Conservation (phyloP, 2,329 filamentous ascomycete genomes). For the Diaporthe ampelina region DNA sequence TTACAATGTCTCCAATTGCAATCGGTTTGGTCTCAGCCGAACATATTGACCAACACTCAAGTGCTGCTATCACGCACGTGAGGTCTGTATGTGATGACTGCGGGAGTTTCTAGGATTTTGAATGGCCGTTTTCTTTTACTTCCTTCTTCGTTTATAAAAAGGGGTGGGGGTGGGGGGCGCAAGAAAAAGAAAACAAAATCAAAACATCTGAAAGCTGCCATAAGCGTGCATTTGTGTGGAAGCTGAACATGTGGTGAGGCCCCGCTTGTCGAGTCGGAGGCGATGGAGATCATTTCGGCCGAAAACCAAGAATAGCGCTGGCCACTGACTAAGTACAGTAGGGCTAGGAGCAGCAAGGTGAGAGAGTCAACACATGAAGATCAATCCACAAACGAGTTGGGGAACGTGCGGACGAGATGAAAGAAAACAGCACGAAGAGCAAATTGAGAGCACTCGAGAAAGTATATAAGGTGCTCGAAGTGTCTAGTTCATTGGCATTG, state of each 20-base stretch:
- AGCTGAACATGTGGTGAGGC: background rate
- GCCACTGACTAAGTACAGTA: slow-evolving; percentile 8
- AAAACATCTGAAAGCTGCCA: too few relatives aligned
- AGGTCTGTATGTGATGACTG: background rate
- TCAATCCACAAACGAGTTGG: background rate
- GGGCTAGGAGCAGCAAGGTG: background rate
- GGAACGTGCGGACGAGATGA: background rate
- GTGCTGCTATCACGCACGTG: background rate
- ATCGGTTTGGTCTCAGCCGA: background rate
- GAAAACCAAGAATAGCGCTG: slow-evolving; percentile 7
- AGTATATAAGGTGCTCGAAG: background rate
- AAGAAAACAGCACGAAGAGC: background rate
- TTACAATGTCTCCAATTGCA: background rate
- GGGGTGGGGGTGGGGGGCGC: too few relatives aligned
- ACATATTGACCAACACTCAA: background rate
- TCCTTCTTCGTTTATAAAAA: too few relatives aligned
- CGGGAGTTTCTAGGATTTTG: background rate
- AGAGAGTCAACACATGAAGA: background rate
- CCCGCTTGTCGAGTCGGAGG: slow-evolving; percentile 1
- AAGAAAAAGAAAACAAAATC: background rate
- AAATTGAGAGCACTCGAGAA: background rate
- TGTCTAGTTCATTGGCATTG: background rate
- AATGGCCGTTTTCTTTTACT: background rate
- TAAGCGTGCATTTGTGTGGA: background rate
- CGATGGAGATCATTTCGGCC: slow-evolving; percentile 15